Evolutionary conservation across 331 rosid genomes (phyloP).

Genomic region (Rhamnella rubrinervis): DNA sequence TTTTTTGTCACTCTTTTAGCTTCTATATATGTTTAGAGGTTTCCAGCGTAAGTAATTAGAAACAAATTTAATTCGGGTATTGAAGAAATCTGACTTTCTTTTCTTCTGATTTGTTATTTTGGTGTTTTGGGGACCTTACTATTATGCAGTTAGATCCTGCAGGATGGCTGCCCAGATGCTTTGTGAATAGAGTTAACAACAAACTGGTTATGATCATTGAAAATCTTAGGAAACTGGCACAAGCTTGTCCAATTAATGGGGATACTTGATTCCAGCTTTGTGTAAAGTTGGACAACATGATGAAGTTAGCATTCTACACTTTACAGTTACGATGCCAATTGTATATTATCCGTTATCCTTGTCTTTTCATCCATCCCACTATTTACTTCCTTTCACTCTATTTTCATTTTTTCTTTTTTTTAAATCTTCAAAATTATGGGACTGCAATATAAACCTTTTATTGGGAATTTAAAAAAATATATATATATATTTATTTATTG

Average conservation of each 20-base stretch:
- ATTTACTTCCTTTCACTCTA: too few species aligned
- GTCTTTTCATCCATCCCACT: too few species aligned
- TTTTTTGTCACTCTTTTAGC: not conserved
- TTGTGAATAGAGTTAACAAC: conserved; percentile 75
- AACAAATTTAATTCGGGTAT: not conserved
- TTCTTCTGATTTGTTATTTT: not conserved
- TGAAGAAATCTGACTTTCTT: not conserved
- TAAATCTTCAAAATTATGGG: too few species aligned
- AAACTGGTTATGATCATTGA: conserved; percentile 87
- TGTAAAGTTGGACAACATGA: not conserved
- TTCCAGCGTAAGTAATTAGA: too few species aligned
- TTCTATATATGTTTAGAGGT: not conserved
- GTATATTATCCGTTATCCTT: too few species aligned
- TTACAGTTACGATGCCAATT: too few species aligned
- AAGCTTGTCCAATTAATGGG: conserved; percentile 51
- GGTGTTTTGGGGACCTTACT: not conserved
- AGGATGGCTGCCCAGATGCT: conserved; percentile 91
- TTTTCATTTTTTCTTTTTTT: too few species aligned
- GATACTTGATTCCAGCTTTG: conserved; percentile 24
- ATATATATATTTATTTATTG: too few species aligned
- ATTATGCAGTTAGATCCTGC: conserved; percentile 78
- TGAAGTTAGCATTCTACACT: too few species aligned
- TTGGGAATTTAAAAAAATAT: too few species aligned
- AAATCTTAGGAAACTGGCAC: conserved; percentile 70
- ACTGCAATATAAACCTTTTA: too few species aligned